These are phyloP conservation scores for Phytophthora fragariae DNA, from an alignment of 352 stramenopile species.

Conservation along the genomic window DNA sequence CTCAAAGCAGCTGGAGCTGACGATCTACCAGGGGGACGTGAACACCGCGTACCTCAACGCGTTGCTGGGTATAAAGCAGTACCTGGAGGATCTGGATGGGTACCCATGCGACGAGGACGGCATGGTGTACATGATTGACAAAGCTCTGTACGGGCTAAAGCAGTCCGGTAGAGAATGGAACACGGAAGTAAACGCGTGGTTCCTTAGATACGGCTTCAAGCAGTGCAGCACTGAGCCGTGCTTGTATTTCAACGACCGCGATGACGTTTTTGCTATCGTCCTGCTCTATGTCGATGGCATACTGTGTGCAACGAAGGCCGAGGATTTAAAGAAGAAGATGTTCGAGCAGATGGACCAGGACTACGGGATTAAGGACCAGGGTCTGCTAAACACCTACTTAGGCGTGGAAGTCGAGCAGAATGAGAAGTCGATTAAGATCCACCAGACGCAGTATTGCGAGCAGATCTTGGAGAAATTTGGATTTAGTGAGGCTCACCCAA, in stretches of 20 bases:
- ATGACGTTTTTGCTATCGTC: conserved; percentile 22
- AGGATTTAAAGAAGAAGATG: conserved; percentile 22
- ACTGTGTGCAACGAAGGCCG: conserved; percentile 33
- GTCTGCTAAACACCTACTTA: conserved; percentile 13
- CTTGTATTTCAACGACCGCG: conserved; percentile 20
- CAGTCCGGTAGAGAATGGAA: conserved; percentile 9
- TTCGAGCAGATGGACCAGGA: conserved; percentile 22
- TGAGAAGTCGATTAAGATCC: conserved; percentile 7
- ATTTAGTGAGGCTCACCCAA: conserved; percentile 9
- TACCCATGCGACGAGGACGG: conserved; percentile 22
- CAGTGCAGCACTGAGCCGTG: conserved; percentile 23
- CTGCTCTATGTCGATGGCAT: conserved; percentile 40
- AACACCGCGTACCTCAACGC: conserved; percentile 9
- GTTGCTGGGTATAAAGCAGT: conserved; percentile 15
- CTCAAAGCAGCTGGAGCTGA: conserved; percentile 2
- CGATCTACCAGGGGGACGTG: conserved; percentile 20
- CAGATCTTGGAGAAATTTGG: conserved; percentile 15
- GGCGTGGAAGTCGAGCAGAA: conserved; percentile 24
- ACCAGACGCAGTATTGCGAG: conserved; percentile 23
- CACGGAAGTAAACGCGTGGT: conserved; percentile 25
- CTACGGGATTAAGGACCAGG: conserved; percentile 43
- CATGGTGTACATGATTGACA: conserved; percentile 20
- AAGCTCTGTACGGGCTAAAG: conserved; percentile 29
- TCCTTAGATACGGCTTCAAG: conserved; percentile 16
- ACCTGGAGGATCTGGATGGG: conserved; percentile 15